These are phyloP conservation scores for Populus pruinosa DNA, from an alignment of 345 rosid species.

Conservation along the genomic window DNA sequence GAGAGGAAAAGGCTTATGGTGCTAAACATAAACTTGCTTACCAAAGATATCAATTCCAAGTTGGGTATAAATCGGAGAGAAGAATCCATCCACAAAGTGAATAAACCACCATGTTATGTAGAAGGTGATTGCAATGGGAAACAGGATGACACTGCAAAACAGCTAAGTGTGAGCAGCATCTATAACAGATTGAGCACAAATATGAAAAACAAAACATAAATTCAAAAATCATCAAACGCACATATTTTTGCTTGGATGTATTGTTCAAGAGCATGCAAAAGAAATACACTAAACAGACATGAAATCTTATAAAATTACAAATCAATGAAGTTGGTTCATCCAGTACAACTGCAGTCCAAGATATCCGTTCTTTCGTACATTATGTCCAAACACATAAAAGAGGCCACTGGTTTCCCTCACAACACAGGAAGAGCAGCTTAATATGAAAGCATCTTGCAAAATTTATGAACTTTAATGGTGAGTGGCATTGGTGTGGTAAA, in stretches of 20 bases:
- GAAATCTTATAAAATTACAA: background rate
- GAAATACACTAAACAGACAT: background rate
- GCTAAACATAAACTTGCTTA: slow-evolving; percentile 30
- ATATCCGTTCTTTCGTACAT: background rate
- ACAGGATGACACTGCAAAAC: slow-evolving; percentile 83
- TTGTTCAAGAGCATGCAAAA: background rate
- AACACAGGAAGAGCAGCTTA: background rate
- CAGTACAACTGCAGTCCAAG: background rate
- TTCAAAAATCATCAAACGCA: background rate
- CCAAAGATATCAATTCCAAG: slow-evolving; percentile 94
- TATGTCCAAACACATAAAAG: background rate
- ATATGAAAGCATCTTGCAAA: background rate
- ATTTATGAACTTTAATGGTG: too few species aligned
- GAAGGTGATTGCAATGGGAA: slow-evolving; percentile 93
- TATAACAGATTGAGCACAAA: slow-evolving; percentile 6
- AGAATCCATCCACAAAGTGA: slow-evolving; percentile 96
- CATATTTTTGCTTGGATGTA: background rate
- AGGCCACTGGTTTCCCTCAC: background rate
- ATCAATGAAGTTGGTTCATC: background rate
- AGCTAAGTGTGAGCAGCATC: slow-evolving; percentile 20
- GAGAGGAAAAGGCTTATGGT: background rate
- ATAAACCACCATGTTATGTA: slow-evolving; percentile 99
- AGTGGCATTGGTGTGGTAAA: too few species aligned
- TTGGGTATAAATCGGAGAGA: slow-evolving; percentile 91
- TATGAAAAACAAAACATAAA: background rate